Base-by-base conservation (phyloP, 1,284 basidiomycete genomes). In the Moesziomyces antarcticus region DNA sequence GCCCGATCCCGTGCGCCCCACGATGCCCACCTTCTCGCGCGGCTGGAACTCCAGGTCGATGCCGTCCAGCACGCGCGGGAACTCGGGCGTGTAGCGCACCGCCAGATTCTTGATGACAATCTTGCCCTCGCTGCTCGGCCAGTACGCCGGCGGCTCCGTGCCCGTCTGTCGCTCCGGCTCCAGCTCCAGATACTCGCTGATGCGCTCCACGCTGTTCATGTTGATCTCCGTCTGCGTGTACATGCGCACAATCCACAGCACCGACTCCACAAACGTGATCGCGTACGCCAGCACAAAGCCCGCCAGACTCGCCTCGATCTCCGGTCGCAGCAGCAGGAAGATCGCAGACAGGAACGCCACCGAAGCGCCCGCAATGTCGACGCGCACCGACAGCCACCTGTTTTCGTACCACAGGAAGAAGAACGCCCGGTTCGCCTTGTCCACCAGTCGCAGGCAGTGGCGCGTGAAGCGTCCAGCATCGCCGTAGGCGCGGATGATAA, bases 401-500 rank as follows among this genome's bases (percentile, higher is more conserved):
- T 91, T 87, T 55, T 86, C 80, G 80, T 91, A 91, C 35, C 94
- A 85, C 49, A 84, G 68, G 51, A 79, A 83, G 65, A 80, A 78
- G 59, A 81, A 84, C 3, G 81, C 78, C 11, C 81, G 70, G 55
- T 80, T 79, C 50, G 88, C 87, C 56, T 91, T 88, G 63, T 84
- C 83, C 27, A 84, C 71, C 43, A 83, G 60, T 11, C 77, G 63
- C 49, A 84, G 67, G 51, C 80, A 82, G 59, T 80, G 76, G 33
- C 80, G 70, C 75, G 94, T 87, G 86, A 96, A 94, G n/a, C 88
- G 86, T 42, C 86, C 86, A 78, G 95, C 93, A 2, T 90, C 91
- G 10, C 91, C 91, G 85, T 94, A 97, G 0, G 93, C 94, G 50
- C 94, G 89, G 41, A 96, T 92, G n/a, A 91, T 91, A 46, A 92